phyloP scores from a whole-genome alignment of 306 rosid genomes.

The Aeschynomene evenia region DNA sequence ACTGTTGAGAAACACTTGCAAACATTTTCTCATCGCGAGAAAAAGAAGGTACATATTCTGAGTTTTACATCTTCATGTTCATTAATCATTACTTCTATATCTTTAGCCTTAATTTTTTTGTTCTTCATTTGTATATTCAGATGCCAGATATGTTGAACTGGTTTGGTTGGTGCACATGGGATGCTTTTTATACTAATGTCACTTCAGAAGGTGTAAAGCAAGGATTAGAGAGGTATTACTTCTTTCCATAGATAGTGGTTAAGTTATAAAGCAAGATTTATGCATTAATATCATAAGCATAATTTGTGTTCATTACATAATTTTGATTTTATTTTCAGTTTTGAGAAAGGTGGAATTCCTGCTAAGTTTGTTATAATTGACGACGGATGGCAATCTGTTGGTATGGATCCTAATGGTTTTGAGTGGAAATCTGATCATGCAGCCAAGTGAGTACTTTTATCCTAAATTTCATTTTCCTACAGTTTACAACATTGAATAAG shows the following conservation, averaged over 20 bases:
- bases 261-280: neutral
- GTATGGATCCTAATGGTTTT: slow-evolving; percentile 49
- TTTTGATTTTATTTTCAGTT: slow-evolving; percentile 41
- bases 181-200: slow-evolving; percentile 87
- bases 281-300: neutral
- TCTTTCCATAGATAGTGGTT: neutral
- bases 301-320: neutral
- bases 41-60: slow-evolving; percentile 65
- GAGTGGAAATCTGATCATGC: slow-evolving; percentile 52
- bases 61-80: neutral
- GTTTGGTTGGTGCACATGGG: slow-evolving; percentile 99
- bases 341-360: slow-evolving; percentile 74
- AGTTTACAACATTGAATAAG: neutral
- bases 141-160: slow-evolving; percentile 93
- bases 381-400: slow-evolving; percentile 88
- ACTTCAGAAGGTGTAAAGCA: slow-evolving; percentile 74
- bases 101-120: neutral
- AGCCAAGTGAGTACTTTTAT: slow-evolving; percentile 57
- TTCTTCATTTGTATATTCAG: slow-evolving; percentile 38
- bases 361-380: slow-evolving; percentile 82
- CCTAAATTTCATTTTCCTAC: neutral
- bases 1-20: slow-evolving; percentile 76
- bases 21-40: slow-evolving; percentile 78
- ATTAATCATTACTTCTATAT: neutral
- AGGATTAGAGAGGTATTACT: slow-evolving; percentile 67